Base-by-base conservation (phyloP, 202 grass and related monocot genomes). In the Hordeum pubiflorum region DNA sequence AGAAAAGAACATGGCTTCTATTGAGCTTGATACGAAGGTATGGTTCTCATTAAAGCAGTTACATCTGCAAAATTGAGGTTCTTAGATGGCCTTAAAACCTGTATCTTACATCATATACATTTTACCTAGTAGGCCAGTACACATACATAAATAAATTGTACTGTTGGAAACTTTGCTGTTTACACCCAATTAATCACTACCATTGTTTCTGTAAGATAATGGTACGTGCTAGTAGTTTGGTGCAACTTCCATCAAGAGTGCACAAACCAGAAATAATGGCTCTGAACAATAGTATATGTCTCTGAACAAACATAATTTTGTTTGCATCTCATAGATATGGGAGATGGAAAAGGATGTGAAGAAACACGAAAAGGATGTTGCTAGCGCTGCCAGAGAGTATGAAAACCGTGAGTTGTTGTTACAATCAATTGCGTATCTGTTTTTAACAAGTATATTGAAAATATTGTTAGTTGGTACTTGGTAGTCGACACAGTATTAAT, bases 1-100 rank as follows among this genome's bases (percentile, higher is more conserved):
- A 79, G 92, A 84, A 86, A 86, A 97, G 86, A 62, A 88, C 63
- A 84, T 97, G 88, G 60, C 69, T 66, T 89, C 59, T 14, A 86
- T 91, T 58, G 92, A 94, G 86, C 73, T 97, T 43, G 92, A 97
- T 83, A 67, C 57, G 33, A 92, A 92, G 92, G 95, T 97, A 93
- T 77, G 74, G 15, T 58, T 31, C 44, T 15, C 46, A 18, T 40
- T 70, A 54, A 83, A 74, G 26, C 23, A 63, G 17, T 54, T 69
- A 77, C 57, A 64, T 75, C 41, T 85, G 54, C 17, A 77, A 41
- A 66, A 77, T n/a, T 68, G 36, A 80, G 2, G 34, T 36, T 54
- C 56, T 72, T 66, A 74, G 9, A 60, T 50, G 2, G 60, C n/a
- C 4, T 22, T 22, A 61, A 1, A 78, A 69, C 20, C 67, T 63